Conservation (phyloP, 2,329 filamentous ascomycete species). For the Calonectria pteridis region DNA sequence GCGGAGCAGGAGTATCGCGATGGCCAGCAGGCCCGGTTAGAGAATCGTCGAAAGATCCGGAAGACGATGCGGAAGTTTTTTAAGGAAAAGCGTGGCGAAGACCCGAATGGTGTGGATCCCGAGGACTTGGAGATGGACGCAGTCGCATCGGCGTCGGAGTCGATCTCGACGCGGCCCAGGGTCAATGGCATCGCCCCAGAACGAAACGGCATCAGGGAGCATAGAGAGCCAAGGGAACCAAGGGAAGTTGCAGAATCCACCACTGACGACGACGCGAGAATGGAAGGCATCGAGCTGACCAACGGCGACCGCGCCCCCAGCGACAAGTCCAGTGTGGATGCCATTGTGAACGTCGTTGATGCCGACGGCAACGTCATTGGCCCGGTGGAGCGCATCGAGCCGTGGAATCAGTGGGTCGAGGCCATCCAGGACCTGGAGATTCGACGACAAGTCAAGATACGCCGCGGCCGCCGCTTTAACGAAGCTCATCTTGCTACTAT, state of each 20-base stretch:
- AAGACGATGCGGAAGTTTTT: conserved; percentile 52
- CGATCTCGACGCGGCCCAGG: conserved; percentile 13
- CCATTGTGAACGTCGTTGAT: conserved; percentile 53
- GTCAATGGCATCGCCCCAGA: conserved; percentile 29
- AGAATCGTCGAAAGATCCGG: conserved; percentile 44
- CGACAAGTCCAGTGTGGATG: conserved; percentile 18
- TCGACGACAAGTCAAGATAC: conserved; percentile 56
- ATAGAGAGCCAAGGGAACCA: background rate
- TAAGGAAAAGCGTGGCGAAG: conserved; percentile 45
- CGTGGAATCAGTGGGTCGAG: conserved; percentile 56
- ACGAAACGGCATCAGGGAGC: background rate
- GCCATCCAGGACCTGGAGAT: conserved; percentile 54
- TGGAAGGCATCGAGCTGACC: conserved; percentile 37
- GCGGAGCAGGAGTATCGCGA: conserved; percentile 50
- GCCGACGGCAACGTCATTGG: conserved; percentile 55
- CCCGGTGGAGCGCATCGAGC: conserved; percentile 51
- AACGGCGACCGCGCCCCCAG: conserved; percentile 19
- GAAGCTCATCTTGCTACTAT: conserved; percentile 54
- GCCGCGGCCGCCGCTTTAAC: conserved; percentile 56
- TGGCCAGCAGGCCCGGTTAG: conserved; percentile 44
- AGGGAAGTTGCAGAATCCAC: conserved; percentile 8
- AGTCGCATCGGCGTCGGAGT: conserved; percentile 24
- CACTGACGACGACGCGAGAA: conserved; percentile 22
- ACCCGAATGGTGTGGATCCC: conserved; percentile 28
- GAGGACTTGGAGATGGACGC: conserved; percentile 33